phyloP scores from a whole-genome alignment of 1,284 basidiomycete genomes.

The Earliella scabrosa region DNA sequence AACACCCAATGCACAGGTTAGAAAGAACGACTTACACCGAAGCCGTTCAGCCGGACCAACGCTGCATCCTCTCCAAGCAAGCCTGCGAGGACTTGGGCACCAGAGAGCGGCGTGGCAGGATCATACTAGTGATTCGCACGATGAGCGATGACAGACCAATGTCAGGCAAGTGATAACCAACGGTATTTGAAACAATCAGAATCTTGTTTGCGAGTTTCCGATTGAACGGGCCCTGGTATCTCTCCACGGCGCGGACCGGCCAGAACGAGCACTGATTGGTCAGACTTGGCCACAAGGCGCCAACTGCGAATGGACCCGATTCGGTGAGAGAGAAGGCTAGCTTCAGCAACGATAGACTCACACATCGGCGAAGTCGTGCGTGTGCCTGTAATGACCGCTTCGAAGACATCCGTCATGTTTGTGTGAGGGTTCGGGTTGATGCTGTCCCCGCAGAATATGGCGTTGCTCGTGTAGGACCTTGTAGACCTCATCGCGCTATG shows the following conservation, averaged over 20 bases:
- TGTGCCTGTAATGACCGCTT: conserved; percentile 14
- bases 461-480: conserved; percentile 1
- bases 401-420: conserved; percentile 19
- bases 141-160: no score
- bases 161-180: neutral
- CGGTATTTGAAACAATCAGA: conserved; percentile 23
- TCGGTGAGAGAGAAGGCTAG: no score
- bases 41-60: conserved; percentile 21
- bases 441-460: conserved; percentile 25
- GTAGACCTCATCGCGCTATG: neutral
- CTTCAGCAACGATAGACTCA: conserved; percentile 4
- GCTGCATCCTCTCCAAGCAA: conserved; percentile 18
- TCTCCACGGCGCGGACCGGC: conserved; percentile 29
- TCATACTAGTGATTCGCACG: conserved; percentile 17
- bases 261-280: conserved; percentile 18
- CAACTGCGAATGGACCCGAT: conserved; percentile 14
- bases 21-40: conserved; percentile 14
- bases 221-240: conserved; percentile 30
- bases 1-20: no score
- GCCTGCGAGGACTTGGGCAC: conserved; percentile 14
- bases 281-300: conserved; percentile 8
- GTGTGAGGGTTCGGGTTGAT: conserved; percentile 15
- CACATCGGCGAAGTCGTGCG: conserved; percentile 18
- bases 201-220: conserved; percentile 25
- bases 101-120: conserved; percentile 21